A percentile compares a stretch with the other conserved stretches of the same genome.
Conservation (phyloP, 768 basidiomycete genomes). For the Suillus clintonianus region DNA sequence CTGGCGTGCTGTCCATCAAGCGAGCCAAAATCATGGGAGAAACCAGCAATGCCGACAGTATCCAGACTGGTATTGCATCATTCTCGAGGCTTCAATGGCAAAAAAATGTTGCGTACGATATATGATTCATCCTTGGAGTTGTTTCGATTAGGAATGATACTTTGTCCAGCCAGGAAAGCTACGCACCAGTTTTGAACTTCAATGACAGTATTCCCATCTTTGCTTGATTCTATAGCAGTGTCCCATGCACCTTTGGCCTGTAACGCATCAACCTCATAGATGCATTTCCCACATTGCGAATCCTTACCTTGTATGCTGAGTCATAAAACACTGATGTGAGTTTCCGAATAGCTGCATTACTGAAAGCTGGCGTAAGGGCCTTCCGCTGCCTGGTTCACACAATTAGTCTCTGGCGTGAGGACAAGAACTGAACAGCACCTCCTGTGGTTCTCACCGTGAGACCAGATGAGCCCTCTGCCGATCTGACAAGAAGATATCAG, state of each 20-base stretch:
- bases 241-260: conserved; percentile 29
- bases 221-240: conserved; percentile 10
- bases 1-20: conserved; percentile 32
- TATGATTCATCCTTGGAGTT: conserved; percentile 9
- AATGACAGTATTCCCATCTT: conserved; percentile 4
- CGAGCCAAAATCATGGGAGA: conserved; percentile 38
- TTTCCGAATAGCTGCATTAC: conserved; percentile 39
- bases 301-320: conserved; percentile 42
- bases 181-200: conserved; percentile 13
- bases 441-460: conserved; percentile 46
- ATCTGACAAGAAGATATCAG: conserved; percentile 14
- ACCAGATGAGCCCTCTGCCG: conserved; percentile 34
- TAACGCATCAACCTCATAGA: too few species aligned
- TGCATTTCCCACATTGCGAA: too few species aligned
- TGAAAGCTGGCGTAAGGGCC: conserved; percentile 42
- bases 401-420: conserved; percentile 21
- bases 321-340: conserved; percentile 41
- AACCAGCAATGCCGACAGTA: conserved; percentile 37
- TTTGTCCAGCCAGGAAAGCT: not conserved
- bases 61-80: conserved; percentile 28
- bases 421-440: conserved; percentile 25
- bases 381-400: conserved; percentile 34
- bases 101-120: not conserved
- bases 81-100: not conserved
- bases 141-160: not conserved